These are phyloP conservation scores for Allium cepa DNA, from an alignment of 106 monocot species.

Conservation along the genomic window DNA sequence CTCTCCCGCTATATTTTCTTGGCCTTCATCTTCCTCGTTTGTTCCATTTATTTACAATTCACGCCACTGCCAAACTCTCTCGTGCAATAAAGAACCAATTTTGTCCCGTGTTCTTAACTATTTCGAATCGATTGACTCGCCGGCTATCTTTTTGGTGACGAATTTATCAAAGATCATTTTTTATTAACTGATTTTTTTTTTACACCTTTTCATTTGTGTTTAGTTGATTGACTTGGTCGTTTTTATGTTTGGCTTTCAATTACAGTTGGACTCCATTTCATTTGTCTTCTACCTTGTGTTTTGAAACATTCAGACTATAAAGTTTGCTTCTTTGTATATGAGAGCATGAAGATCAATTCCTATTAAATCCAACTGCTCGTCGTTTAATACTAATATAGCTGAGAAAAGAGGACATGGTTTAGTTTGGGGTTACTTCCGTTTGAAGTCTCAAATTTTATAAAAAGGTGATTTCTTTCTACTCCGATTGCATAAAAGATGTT, in stretches of 20 bases:
- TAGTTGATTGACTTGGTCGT: neutral
- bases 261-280: conserved; percentile 8
- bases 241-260: neutral
- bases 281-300: neutral
- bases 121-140: neutral
- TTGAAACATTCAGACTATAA: conserved; percentile 4
- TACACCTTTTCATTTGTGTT: neutral
- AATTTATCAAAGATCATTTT: neutral
- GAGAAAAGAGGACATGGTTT: neutral
- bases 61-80: neutral
- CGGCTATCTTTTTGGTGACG: conserved; percentile 8
- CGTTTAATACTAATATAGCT: neutral
- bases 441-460: neutral
- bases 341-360: neutral
- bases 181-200: neutral
- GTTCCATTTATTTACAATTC: neutral
- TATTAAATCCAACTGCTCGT: neutral
- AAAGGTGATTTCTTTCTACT: neutral
- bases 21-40: neutral
- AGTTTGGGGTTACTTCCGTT: neutral
- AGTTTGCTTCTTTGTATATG: neutral
- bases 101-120: neutral
- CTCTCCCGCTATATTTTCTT: conserved; percentile 1
- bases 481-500: neutral
- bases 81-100: neutral